Conservation (phyloP, 306 rosid genomes). For the Vicia villosa region DNA sequence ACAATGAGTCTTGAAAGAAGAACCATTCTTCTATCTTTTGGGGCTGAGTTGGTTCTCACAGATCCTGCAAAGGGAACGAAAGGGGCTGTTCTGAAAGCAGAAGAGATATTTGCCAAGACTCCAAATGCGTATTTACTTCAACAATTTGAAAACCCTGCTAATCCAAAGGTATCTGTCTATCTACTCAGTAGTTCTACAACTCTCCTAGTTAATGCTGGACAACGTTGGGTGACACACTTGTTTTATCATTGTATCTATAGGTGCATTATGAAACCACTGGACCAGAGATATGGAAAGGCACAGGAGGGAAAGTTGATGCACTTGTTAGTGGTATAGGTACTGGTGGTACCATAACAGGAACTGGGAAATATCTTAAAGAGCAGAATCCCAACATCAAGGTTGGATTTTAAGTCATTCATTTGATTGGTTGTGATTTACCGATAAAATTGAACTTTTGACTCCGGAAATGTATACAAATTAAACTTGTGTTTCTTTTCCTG, state of each 20-base stretch:
- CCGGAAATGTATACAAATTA: too few species aligned
- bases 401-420: background rate
- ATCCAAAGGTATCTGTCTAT: constrained; percentile 71
- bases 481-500: background rate
- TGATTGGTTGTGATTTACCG: too few species aligned
- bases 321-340: constrained; percentile 78
- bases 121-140: constrained; percentile 72
- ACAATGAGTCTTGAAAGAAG: constrained; percentile 86
- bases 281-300: constrained; percentile 81
- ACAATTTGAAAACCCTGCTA: constrained; percentile 85
- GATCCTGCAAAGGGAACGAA: constrained; percentile 81
- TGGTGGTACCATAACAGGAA: constrained; percentile 83
- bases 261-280: constrained; percentile 85
- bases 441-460: too few species aligned
- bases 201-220: background rate
- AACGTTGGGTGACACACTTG: background rate
- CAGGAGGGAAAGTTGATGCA: constrained; percentile 66
- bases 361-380: constrained; percentile 81
- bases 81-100: constrained; percentile 86
- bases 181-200: constrained; percentile 10
- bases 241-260: constrained; percentile 37
- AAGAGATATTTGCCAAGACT: constrained; percentile 72
- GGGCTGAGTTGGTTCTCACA: constrained; percentile 77
- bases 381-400: constrained; percentile 70
- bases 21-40: constrained; percentile 67